A percentile compares a stretch with the other conserved stretches of the same genome.
Conservation (phyloP, 768 basidiomycete genomes). For the Amanita phalloides region DNA sequence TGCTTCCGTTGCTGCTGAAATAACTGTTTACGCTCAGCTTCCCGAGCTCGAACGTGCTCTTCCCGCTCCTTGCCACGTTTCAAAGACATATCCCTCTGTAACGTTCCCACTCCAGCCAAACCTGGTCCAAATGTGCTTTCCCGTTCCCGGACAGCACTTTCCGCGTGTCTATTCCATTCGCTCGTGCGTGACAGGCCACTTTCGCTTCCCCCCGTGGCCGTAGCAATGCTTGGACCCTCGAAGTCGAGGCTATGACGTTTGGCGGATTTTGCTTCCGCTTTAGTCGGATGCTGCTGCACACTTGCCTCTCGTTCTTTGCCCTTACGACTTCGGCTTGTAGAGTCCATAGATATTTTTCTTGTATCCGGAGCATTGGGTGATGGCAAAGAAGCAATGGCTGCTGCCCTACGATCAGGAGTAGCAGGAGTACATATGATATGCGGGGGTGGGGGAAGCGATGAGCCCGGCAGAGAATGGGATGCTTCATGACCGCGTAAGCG, state of each 20-base stretch:
- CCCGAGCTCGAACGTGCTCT: slow-evolving; percentile 18
- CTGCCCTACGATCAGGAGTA: slow-evolving; percentile 13
- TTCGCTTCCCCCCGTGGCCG: slow-evolving; percentile 31
- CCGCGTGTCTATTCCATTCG: slow-evolving; percentile 20
- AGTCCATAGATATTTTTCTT: neutral
- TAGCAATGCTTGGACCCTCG: slow-evolving; percentile 37
- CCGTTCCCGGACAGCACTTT: slow-evolving; percentile 16
- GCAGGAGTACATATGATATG: slow-evolving; percentile 23
- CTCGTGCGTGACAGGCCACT: slow-evolving; percentile 18
- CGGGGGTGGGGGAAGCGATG: slow-evolving; percentile 10
- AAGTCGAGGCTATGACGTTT: slow-evolving; percentile 74
- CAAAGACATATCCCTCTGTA: slow-evolving; percentile 29
- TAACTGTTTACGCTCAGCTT: slow-evolving; percentile 9
- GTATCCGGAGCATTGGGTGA: neutral
- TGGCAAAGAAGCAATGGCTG: slow-evolving; percentile 1
- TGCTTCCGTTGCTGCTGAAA: slow-evolving; percentile 10
- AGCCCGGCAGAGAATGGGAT: neutral
- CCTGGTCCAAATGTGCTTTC: slow-evolving; percentile 30
- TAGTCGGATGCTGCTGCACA: slow-evolving; percentile 13
- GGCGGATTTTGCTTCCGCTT: slow-evolving; percentile 21
- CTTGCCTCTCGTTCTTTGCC: slow-evolving; percentile 18
- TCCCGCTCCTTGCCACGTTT: slow-evolving; percentile 29
- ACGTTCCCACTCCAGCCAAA: slow-evolving; percentile 32
- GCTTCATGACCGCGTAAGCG: neutral
- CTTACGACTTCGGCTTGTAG: slow-evolving; percentile 6